A percentile compares a stretch with the other conserved stretches of the same genome.
Evolutionary conservation across 371 early-diverging fungal genomes (phyloP).

Genomic region (Apophysomyces ossiformis): DNA sequence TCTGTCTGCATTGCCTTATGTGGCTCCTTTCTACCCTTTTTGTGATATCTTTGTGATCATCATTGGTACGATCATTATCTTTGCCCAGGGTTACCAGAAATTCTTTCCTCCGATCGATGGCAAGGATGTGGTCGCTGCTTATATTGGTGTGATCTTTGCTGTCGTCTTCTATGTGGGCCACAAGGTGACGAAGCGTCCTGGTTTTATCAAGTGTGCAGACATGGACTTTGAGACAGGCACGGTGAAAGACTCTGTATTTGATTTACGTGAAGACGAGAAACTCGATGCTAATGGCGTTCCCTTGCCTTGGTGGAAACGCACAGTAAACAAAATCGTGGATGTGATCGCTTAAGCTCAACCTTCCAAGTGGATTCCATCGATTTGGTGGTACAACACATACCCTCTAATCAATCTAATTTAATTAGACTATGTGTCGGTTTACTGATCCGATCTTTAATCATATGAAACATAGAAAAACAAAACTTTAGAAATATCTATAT

Average conservation of each 20-base stretch:
- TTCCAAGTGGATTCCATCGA: not conserved
- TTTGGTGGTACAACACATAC: constrained; percentile 8
- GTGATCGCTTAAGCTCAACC: constrained; percentile 27
- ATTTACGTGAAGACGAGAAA: constrained; percentile 29
- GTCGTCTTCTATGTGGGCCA: constrained; percentile 57
- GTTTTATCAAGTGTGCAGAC: constrained; percentile 40
- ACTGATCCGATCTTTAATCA: constrained; percentile 1
- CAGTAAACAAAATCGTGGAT: constrained; percentile 20
- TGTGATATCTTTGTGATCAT: constrained; percentile 71
- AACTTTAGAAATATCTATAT: too few species aligned
- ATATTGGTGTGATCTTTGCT: constrained; percentile 61
- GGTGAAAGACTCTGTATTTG: constrained; percentile 23
- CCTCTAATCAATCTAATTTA: not conserved
- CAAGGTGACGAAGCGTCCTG: constrained; percentile 47
- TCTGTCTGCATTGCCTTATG: constrained; percentile 72
- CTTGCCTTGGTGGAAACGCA: constrained; percentile 32
- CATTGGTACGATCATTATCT: constrained; percentile 64
- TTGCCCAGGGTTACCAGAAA: constrained; percentile 70
- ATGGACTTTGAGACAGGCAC: constrained; percentile 59
- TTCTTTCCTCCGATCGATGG: constrained; percentile 54
- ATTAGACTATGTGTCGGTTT: constrained; percentile 2
- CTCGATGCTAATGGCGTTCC: constrained; percentile 29
- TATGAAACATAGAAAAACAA: not conserved
- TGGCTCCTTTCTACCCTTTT: constrained; percentile 73
- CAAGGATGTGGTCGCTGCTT: constrained; percentile 48